phyloP scores from a whole-genome alignment of 495 filamentous ascomycete species.

The Hypoxylon fragiforme region DNA sequence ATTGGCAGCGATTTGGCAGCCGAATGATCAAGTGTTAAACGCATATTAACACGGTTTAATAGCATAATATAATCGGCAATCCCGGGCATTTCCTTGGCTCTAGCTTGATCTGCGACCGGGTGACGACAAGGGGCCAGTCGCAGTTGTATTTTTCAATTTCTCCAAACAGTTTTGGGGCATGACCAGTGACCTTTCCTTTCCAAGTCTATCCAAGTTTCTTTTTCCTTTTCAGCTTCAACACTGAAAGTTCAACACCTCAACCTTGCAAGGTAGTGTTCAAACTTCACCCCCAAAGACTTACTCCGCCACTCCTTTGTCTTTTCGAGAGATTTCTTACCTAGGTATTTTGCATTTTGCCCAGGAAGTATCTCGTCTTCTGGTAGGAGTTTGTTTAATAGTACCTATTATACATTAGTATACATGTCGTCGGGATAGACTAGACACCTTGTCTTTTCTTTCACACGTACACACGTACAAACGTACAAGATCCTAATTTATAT shows the following conservation, averaged over 20 bases:
- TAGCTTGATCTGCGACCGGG: constrained; percentile 29
- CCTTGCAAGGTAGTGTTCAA: constrained; percentile 17
- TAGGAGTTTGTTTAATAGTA: constrained; percentile 31
- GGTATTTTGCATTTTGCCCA: neutral
- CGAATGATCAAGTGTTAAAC: neutral
- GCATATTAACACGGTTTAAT: constrained; percentile 9
- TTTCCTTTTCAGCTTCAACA: constrained; percentile 25
- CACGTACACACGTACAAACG: constrained; percentile 5
- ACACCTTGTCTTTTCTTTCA: constrained; percentile 8
- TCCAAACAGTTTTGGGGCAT: constrained; percentile 9
- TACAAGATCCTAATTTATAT: constrained; percentile 17
- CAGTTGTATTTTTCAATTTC: constrained; percentile 27
- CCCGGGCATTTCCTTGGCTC: constrained; percentile 25
- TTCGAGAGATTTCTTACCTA: constrained; percentile 21
- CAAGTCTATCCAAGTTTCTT: constrained; percentile 26
- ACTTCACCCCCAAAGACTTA: constrained; percentile 53
- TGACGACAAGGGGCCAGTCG: constrained; percentile 29
- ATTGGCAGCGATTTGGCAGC: neutral
- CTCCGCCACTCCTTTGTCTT: constrained; percentile 54
- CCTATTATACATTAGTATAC: neutral
- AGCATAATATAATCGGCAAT: constrained; percentile 37
- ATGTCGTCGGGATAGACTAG: constrained; percentile 20
- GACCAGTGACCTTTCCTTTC: constrained; percentile 17
- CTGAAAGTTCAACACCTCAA: constrained; percentile 3
- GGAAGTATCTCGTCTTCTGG: constrained; percentile 20